Evolutionary conservation across 176 grass and related monocot species (phyloP), one percentile per base, ranked within the genome.

Genomic region (Oryza officinalis): DNA sequence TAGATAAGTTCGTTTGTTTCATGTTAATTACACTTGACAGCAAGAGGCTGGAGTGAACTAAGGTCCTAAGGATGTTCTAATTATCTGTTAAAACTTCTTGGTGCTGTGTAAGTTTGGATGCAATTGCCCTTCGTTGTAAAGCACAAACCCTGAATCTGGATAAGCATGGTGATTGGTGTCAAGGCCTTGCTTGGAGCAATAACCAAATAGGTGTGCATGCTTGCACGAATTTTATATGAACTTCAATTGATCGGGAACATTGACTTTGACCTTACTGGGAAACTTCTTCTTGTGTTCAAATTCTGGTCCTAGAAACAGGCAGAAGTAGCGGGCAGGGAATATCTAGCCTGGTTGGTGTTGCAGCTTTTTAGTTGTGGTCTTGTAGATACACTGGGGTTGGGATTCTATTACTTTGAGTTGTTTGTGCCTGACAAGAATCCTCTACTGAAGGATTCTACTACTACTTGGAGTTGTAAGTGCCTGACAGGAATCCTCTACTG

Each of bases 401-500:
- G 64, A 76, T 82, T 77, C 75, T 69, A 37, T 23, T 84, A 27
- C 38, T 75, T 26, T 61, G 32, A 78, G 43, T 38, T 82, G 33
- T 44, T 44, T 22, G 33, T 60, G 35, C 15, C 75, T 27, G 27
- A 47, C 81, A 71, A 79, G 31, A 83, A 84, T 88, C 81, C 10
- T 66, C 28, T 40, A 14, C 37, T 8, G 37, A 38, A 38, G 66
- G 64, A 82, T 82, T 77, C 75, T 69, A 22, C 25, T 13, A 32
- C 54, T 37, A 35, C 33, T 35, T 4, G 2, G 33, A 35, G 41
- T 37, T 76, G 45, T 30, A 59, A 32, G 41, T 59, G 33, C 11
- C 74, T 35, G 26, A 46, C 80, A 70, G 72, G 30, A 83, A 83
- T 88, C 80, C 10, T n/a, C n/a, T n/a, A n/a, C n/a, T n/a, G n/a